These are phyloP conservation scores for Phytophthora parvispora DNA, from an alignment of 352 stramenopile species.

Conservation along the genomic window DNA sequence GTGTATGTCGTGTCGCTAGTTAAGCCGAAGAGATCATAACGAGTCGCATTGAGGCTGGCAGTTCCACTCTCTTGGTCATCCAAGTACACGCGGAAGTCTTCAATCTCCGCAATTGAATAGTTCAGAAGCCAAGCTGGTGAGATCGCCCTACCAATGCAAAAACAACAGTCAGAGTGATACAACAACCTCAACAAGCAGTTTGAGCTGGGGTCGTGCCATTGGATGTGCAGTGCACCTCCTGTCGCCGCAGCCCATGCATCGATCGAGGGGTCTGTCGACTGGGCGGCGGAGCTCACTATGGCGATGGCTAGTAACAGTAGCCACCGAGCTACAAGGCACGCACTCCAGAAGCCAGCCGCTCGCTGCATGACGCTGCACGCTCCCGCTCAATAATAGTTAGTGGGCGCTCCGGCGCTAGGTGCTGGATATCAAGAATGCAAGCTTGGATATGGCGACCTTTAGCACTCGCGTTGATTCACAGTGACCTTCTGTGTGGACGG, in stretches of 20 bases:
- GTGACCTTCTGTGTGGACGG: constrained; percentile 7
- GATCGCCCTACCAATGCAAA: constrained; percentile 25
- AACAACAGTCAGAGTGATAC: no score
- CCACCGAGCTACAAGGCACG: neutral
- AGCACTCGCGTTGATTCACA: constrained; percentile 10
- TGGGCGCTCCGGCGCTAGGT: neutral
- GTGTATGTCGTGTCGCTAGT: constrained; percentile 42
- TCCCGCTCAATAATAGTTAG: neutral
- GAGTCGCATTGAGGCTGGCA: neutral
- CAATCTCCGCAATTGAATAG: constrained; percentile 33
- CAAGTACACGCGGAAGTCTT: constrained; percentile 36
- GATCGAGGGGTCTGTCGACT: constrained; percentile 13
- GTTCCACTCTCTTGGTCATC: constrained; percentile 18
- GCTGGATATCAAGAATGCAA: neutral
- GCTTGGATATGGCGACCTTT: constrained; percentile 23
- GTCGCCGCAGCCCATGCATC: constrained; percentile 19
- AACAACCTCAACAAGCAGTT: no score
- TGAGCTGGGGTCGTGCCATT: no score
- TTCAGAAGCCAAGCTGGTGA: constrained; percentile 17
- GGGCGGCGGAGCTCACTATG: constrained; percentile 4
- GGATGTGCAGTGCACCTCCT: constrained; percentile 46
- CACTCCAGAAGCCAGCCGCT: neutral
- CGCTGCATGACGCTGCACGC: neutral
- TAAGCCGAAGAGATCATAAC: constrained; percentile 48
- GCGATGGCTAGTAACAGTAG: constrained; percentile 4